Evolutionary conservation across 805 yeast species (phyloP), one percentile per base, ranked within the genome.

Genomic region (Candida nemodendra): DNA sequence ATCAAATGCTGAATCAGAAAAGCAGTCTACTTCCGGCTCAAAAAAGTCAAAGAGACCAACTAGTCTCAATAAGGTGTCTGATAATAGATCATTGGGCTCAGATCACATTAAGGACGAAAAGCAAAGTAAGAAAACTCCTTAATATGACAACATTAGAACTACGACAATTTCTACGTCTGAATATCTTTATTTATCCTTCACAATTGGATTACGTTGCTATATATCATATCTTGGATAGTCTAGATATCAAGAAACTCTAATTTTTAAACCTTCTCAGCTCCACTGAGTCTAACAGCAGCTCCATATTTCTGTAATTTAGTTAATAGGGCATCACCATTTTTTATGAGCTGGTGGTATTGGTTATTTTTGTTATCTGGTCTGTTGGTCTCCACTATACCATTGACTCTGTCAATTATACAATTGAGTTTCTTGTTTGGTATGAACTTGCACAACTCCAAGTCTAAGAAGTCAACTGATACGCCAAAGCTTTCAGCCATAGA

Each of bases 241-340:
- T 18, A 19, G 11, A 16, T n/a, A 26, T 16, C 19, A 14, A 16
- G 13, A 9, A 14, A 5, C 11, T 21, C 24, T 11, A 8, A 21
- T 8, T 11, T 21, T 46, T 46, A 60, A 30, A 76, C 79, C 50
- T 79, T 74, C 59, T 89, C 96, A 18, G 95, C 85, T 32, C 98
- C 97, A 57, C 95, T 84, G 54, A 93, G 74, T 62, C 95, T 85
- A 34, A 93, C 98, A 16, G 97, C 96, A 30, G 98, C 96, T 32
- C 96, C 95, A 54, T 91, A 93, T 63, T 90, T 93, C 63, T 93
- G 99, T 57, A 93, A 74, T 63, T 91, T 93, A 13, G 99, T 91
- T 60, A 93, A 77, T 54, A 93, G 71, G 2, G 81, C 79, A 58
- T 93, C 99, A 46, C 99, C 98, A 59, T 84, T 95, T 64, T 87